phyloP scores from a whole-genome alignment of 2,329 filamentous ascomycete species.

The Ophiostoma ips region DNA sequence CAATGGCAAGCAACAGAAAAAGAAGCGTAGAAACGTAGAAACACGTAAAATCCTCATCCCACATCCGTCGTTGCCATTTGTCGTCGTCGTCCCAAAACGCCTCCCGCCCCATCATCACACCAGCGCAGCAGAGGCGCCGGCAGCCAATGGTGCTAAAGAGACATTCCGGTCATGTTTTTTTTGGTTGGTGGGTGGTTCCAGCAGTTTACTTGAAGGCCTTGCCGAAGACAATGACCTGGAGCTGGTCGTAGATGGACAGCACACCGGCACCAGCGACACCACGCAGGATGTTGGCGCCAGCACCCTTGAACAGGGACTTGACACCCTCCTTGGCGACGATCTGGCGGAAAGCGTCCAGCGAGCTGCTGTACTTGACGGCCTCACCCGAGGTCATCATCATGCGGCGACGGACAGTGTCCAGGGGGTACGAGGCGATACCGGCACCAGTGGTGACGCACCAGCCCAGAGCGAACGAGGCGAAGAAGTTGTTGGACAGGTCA shows the following conservation, averaged over 20 bases:
- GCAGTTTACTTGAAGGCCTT: conserved; percentile 77
- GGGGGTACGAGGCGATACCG: conserved; percentile 99
- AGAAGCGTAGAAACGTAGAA: background rate
- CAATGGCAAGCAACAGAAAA: background rate
- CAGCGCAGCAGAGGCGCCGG: background rate
- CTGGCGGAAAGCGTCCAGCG: conserved; percentile 87
- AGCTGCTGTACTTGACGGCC: conserved; percentile 99
- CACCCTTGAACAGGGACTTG: conserved; percentile 99
- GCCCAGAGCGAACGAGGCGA: conserved; percentile 96
- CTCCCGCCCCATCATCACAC: background rate
- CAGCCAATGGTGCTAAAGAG: background rate
- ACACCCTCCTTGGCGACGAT: conserved; percentile 96
- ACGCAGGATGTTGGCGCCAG: conserved; percentile 99
- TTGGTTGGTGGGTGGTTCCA: conserved; percentile 30
- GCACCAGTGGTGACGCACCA: conserved; percentile 99
- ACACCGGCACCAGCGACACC: conserved; percentile 99
- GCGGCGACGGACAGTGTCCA: conserved; percentile 99
- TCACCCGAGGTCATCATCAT: conserved; percentile 99
- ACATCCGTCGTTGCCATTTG: background rate
- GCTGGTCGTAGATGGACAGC: conserved; percentile 99
- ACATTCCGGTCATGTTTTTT: conserved; percentile 12
- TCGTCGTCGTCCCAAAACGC: background rate
- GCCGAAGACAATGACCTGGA: conserved; percentile 97
- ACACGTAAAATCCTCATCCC: background rate
- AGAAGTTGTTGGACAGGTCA: conserved; percentile 91